Evolutionary conservation across 345 rosid genomes (phyloP).

Genomic region (Hibiscus syriacus): DNA sequence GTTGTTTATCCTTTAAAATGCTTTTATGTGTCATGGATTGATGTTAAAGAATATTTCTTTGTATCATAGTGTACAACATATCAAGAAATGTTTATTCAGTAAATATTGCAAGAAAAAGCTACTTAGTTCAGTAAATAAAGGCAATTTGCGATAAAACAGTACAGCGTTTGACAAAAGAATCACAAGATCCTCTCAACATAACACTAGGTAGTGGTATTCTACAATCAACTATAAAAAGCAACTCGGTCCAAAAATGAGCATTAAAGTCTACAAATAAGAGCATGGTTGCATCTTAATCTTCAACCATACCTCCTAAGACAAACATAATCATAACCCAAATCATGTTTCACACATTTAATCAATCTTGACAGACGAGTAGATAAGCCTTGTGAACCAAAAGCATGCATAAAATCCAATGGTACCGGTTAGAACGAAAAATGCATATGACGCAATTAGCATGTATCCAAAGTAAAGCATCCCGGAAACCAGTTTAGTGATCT

Average conservation of each 20-base stretch:
- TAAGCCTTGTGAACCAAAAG: conserved; percentile 78
- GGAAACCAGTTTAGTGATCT: conserved; percentile 61
- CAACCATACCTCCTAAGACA: conserved; percentile 20
- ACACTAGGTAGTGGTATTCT: conserved; percentile 10
- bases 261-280: conserved; percentile 24
- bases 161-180: conserved; percentile 2
- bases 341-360: conserved; percentile 27
- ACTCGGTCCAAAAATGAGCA: conserved; percentile 25
- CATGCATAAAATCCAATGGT: conserved; percentile 70
- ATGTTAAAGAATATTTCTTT: too few relatives aligned
- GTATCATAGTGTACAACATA: too few relatives aligned
- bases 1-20: too few relatives aligned
- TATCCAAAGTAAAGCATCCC: conserved; percentile 63
- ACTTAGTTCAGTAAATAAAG: too few relatives aligned
- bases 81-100: too few relatives aligned
- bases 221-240: conserved; percentile 1
- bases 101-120: too few relatives aligned
- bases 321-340: neutral
- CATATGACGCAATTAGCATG: conserved; percentile 68
- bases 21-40: too few relatives aligned
- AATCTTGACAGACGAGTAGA: conserved; percentile 76
- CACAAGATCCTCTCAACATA: conserved; percentile 12
- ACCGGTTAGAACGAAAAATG: conserved; percentile 66
- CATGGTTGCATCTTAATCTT: conserved; percentile 25
- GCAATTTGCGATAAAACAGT: too few relatives aligned